Percentiles rank a stretch among this genome's conserved stretches.
These are phyloP conservation scores for Gnomoniopsis sp. DNA, from an alignment of 2,329 filamentous ascomycete genomes.

Conservation along the genomic window DNA sequence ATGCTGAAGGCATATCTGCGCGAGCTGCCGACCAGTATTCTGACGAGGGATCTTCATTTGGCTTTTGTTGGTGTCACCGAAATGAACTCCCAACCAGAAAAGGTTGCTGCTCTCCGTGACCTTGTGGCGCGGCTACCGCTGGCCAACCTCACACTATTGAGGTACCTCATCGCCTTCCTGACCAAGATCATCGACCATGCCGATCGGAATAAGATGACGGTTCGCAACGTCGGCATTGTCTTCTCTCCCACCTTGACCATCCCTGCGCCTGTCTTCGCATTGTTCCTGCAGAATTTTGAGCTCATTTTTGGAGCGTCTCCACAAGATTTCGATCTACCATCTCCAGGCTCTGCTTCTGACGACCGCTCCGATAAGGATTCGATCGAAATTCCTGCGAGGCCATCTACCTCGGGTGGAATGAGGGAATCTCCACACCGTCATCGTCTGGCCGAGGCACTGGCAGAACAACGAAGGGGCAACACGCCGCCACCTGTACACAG, in stretches of 20 bases:
- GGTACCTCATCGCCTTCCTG: conserved; percentile 82
- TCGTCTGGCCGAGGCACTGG: conserved; percentile 40
- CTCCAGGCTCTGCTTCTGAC: conserved; percentile 34
- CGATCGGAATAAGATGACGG: conserved; percentile 94
- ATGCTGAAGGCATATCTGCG: conserved; percentile 91
- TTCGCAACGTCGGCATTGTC: conserved; percentile 95
- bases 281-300: conserved; percentile 88
- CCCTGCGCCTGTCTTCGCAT: conserved; percentile 86
- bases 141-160: conserved; percentile 76
- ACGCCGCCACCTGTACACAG: conserved; percentile 43
- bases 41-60: conserved; percentile 85
- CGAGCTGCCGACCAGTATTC: conserved; percentile 84
- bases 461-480: conserved; percentile 34
- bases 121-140: conserved; percentile 77
- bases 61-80: conserved; percentile 86
- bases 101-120: conserved; percentile 70
- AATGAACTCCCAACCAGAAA: conserved; percentile 69
- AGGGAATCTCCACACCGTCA: conserved; percentile 50
- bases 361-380: conserved; percentile 19
- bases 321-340: conserved; percentile 59
- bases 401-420: conserved; percentile 43
- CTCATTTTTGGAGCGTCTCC: conserved; percentile 75
- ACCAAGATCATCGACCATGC: conserved; percentile 90
- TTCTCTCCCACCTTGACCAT: conserved; percentile 98
- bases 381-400: conserved; percentile 32